These are phyloP conservation scores for Eucalyptus virginea DNA, from an alignment of 345 rosid genomes.

Conservation along the genomic window DNA sequence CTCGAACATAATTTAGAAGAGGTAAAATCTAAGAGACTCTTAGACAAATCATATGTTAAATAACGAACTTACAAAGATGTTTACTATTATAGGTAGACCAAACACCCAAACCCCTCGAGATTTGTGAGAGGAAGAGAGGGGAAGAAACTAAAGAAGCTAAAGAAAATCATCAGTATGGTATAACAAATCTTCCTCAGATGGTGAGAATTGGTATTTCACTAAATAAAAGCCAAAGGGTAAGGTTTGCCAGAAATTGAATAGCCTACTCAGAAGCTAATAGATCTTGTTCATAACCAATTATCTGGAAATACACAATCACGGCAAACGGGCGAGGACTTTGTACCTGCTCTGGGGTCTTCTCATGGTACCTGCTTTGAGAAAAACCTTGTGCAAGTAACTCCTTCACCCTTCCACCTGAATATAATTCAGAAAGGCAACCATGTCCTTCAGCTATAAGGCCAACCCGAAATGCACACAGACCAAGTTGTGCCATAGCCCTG, in stretches of 20 bases:
- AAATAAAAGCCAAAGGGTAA: not conserved
- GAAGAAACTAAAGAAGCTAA: not conserved
- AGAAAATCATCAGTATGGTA: not conserved
- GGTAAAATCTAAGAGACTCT: not conserved
- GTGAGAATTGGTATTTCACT: not conserved
- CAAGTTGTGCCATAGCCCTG: conserved; percentile 96
- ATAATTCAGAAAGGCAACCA: conserved; percentile 82
- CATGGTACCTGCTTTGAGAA: conserved; percentile 84
- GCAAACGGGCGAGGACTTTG: not conserved
- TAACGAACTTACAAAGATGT: not conserved
- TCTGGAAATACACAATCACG: not conserved
- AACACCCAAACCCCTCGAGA: not conserved
- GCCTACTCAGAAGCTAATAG: not conserved
- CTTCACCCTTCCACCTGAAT: conserved; percentile 86
- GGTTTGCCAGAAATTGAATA: not conserved
- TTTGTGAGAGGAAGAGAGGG: not conserved
- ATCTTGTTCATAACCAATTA: not conserved
- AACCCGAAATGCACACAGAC: conserved; percentile 82
- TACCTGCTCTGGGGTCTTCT: conserved; percentile 98
- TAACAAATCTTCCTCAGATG: not conserved
- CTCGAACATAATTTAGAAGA: not conserved
- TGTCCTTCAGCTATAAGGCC: conserved; percentile 75
- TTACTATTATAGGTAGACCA: not conserved
- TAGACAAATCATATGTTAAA: not conserved
- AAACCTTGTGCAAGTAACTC: conserved; percentile 98